These are phyloP conservation scores for Rhynchosporium secalis DNA, from an alignment of 2,329 filamentous ascomycete genomes.

Conservation along the genomic window DNA sequence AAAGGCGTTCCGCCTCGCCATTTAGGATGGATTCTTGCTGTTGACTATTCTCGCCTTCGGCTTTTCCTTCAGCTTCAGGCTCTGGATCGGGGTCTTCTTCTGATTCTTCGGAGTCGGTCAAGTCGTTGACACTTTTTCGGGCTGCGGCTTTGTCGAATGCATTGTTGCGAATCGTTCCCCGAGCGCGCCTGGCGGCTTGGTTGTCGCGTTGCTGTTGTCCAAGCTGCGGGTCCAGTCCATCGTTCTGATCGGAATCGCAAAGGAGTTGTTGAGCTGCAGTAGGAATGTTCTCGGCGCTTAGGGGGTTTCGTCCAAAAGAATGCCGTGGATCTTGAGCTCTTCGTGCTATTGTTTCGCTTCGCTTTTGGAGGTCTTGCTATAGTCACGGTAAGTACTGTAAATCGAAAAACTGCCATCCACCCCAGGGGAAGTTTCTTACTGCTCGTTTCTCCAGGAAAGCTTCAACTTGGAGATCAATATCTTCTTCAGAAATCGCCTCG, in stretches of 20 bases:
- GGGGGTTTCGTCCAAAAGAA: conserved; percentile 7
- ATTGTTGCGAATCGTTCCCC: background rate
- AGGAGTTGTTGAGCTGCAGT: background rate
- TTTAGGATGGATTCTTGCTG: background rate
- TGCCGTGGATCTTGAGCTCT: background rate
- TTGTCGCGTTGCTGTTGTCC: background rate
- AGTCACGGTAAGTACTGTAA: background rate
- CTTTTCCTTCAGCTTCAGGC: background rate
- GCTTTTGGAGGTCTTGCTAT: conserved; percentile 11
- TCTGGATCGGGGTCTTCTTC: conserved; percentile 29
- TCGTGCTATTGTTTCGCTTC: background rate
- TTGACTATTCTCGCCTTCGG: background rate
- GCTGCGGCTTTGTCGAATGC: conserved; percentile 6
- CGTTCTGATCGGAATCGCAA: background rate
- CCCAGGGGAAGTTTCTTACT: conserved; percentile 14
- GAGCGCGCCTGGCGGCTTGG: background rate
- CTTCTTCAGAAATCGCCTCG: conserved; percentile 14
- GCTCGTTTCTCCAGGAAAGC: conserved; percentile 25
- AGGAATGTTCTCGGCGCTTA: background rate
- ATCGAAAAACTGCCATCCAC: too few relatives aligned
- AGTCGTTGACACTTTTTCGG: background rate
- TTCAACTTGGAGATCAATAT: conserved; percentile 21
- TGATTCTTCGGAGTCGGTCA: conserved; percentile 22
- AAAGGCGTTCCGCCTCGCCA: background rate
- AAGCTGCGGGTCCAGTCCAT: conserved; percentile 2